Evolutionary conservation across 169 alveolate genomes (phyloP), one percentile per base, ranked within the genome.

Genomic region (Theileria orientalis): DNA sequence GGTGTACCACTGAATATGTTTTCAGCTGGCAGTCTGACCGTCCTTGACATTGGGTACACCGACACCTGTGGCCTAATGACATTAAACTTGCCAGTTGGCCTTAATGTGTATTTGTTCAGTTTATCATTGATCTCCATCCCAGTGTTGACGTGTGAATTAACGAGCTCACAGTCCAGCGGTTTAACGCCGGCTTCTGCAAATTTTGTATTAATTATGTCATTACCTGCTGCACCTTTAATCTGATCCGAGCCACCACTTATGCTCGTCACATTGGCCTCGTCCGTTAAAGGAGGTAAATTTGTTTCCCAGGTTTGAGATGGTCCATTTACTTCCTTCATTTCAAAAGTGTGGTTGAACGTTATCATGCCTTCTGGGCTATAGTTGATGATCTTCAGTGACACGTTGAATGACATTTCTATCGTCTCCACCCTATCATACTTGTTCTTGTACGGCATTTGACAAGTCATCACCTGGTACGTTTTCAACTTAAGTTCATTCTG

Each of bases 361-460:
- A 29, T 14, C 13, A 14, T 69, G 30, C 23, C 68, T 1, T 27
- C 21, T 29, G 44, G 23, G 60, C 40, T 32, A 8, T 62, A 19
- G 0, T 75, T 62, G 2, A 32, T 21, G n/a, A 74, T 57, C 0
- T 35, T n/a, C 11, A 74, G 6, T 2, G 84, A 76, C 27, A 74
- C 1, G 1, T 16, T 25, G 0, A 1, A 1, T 19, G 3, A 2
- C 40, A 25, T 35, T 0, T 47, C 21, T n/a, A n/a, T n/a, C n/a
- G n/a, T n/a, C n/a, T n/a, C n/a, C n/a, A n/a, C n/a, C n/a, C n/a
- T n/a, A n/a, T n/a, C n/a, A n/a, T n/a, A n/a, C 0, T 30, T 19
- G 13, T 56, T 19, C 47, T 14, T 56, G 47, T 14, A 51, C 19
- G 74, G 41, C 7, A 66, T 51, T 9, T 9, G 19, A 19, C 13